Evolutionary conservation across 441 rosid species (phyloP).

Genomic region (Gossypium schwendimanii): DNA sequence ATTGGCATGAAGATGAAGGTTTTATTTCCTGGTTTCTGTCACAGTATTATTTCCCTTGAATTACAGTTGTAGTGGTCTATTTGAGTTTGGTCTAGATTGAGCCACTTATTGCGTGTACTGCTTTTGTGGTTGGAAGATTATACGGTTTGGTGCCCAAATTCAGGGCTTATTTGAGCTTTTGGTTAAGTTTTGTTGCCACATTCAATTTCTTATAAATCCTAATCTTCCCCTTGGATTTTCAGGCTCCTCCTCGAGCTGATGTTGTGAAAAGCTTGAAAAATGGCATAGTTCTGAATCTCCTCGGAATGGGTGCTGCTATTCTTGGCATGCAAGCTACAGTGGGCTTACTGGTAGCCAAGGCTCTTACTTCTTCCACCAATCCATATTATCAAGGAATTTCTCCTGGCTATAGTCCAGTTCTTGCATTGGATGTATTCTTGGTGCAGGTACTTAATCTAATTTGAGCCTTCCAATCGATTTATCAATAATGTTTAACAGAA

Average conservation of each 20-base stretch:
- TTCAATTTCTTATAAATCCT: neutral
- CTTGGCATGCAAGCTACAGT: constrained; percentile 97
- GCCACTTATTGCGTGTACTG: neutral
- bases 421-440: constrained; percentile 86
- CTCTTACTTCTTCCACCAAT: constrained; percentile 78
- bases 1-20: neutral
- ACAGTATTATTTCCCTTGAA: neutral
- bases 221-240: constrained; percentile 15
- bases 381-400: constrained; percentile 80
- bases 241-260: constrained; percentile 99
- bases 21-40: neutral
- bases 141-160: neutral
- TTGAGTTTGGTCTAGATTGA: neutral
- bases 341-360: constrained; percentile 78
- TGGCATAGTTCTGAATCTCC: constrained; percentile 66
- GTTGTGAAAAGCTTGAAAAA: constrained; percentile 85
- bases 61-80: neutral
- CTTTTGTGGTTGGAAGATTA: constrained; percentile 7
- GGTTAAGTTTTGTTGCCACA: neutral
- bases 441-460: constrained; percentile 62
- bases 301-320: constrained; percentile 95
- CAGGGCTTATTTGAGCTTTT: neutral
- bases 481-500: neutral
- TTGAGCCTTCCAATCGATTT: neutral
- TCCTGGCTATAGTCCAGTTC: constrained; percentile 75